Evolutionary conservation across 2,329 filamentous ascomycete species (phyloP), one percentile per base, ranked within the genome.

Genomic region (Rhinocladiella similis): DNA sequence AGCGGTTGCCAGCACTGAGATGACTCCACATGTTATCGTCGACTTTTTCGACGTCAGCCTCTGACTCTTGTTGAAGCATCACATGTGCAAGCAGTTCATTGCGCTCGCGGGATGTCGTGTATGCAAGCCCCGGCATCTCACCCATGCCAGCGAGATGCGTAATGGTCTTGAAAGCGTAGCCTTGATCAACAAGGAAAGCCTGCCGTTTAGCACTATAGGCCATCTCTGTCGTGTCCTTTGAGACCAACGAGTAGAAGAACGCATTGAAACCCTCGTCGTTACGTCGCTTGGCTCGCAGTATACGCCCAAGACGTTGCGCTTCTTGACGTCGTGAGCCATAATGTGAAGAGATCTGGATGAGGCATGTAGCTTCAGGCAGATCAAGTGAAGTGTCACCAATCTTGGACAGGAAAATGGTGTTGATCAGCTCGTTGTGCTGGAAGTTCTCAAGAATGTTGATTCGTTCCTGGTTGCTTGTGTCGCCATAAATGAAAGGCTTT

Each of bases 241-340:
- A 96, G 3, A 99, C 94, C 1, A 99, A 82, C 0, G 91, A 96
- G 75, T 99, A 99, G 78, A 99, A 99, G 73, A 97, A 99, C 0
- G 94, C 94, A 69, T 99, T 99, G 74, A 99, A 99, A 6, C 94
- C 94, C 72, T 97, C 94, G 66, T 99, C 94, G 66, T 97, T 97
- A 70, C 94, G 84, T 16, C 94, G 85, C 75, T 99, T 99, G 13
- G 94, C 94, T 74, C 94, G 84, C 2, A 99, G 83, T 66, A 99
- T 97, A 50, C 94, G 88, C 3, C 94, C 94, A 0, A 97, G 80
- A 2, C 94, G 86, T 71, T 97, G 94, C 0, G 94, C 94, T 76
- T 99, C 94, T 73, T 97, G 94, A 76, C 94, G 88, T 65, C 94
- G 90, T 9, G 93, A 97, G 60, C 94, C 94, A 68, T 97, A 99